Percentiles rank a stretch among this genome's conserved stretches.
These are phyloP conservation scores for Ceratocystis alfenasii DNA, from an alignment of 2,329 filamentous ascomycete genomes.

Conservation along the genomic window DNA sequence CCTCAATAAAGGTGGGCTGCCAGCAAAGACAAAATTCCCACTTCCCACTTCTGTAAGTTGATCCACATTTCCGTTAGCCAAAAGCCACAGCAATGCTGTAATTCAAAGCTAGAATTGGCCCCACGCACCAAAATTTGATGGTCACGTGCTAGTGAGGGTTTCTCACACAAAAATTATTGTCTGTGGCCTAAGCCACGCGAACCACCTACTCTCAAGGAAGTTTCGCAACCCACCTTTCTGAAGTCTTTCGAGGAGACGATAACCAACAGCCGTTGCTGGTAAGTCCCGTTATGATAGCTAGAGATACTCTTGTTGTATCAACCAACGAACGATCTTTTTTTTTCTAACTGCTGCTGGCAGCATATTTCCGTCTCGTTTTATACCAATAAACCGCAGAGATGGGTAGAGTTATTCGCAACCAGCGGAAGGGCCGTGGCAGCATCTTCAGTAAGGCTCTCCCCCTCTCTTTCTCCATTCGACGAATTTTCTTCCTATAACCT, in stretches of 20 bases:
- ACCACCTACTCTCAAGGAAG: slow-evolving; percentile 23
- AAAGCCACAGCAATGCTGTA: background rate
- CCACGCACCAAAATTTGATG: slow-evolving; percentile 14
- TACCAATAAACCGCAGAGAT: slow-evolving; percentile 29
- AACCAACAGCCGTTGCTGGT: slow-evolving; percentile 22
- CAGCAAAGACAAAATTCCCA: background rate
- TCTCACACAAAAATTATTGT: slow-evolving; percentile 23
- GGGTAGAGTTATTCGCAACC: slow-evolving; percentile 54
- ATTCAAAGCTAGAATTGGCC: background rate
- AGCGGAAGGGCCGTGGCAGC: slow-evolving; percentile 49
- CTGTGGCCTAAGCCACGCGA: slow-evolving; percentile 21
- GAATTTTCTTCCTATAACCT: slow-evolving; percentile 27
- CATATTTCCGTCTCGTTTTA: slow-evolving; percentile 23
- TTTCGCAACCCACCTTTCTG: slow-evolving; percentile 22
- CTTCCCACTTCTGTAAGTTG: background rate
- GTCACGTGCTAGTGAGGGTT: slow-evolving; percentile 23
- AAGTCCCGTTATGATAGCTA: slow-evolving; percentile 18
- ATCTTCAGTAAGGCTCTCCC: slow-evolving; percentile 41
- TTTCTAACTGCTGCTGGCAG: slow-evolving; percentile 23
- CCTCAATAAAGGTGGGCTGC: background rate
- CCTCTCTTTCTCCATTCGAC: slow-evolving; percentile 23
- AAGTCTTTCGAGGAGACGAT: slow-evolving; percentile 23
- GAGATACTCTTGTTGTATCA: slow-evolving; percentile 12
- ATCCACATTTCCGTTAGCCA: slow-evolving; percentile 11
- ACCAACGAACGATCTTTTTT: slow-evolving; percentile 2